Conservation (phyloP, 441 rosid species). For the Bruguiera hainesii region DNA sequence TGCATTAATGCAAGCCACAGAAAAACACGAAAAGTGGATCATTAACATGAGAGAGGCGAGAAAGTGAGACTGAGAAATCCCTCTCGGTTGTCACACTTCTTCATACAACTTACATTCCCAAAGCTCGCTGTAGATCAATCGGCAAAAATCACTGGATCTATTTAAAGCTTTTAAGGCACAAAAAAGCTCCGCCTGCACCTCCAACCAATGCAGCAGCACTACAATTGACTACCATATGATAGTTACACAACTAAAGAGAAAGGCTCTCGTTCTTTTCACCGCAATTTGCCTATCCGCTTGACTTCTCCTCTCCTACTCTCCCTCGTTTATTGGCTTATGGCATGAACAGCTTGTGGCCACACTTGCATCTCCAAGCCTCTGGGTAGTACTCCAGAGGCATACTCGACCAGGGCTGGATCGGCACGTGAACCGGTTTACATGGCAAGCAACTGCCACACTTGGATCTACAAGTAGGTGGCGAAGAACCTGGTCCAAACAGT, state of each 20-base stretch:
- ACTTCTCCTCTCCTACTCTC: not conserved
- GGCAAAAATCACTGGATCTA: slow-evolving; percentile 28
- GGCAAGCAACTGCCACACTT: slow-evolving; percentile 81
- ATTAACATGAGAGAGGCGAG: slow-evolving; percentile 1
- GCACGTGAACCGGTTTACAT: slow-evolving; percentile 77
- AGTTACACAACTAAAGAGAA: slow-evolving; percentile 9
- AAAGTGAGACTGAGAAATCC: slow-evolving; percentile 9
- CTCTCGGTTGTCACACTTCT: slow-evolving; percentile 34
- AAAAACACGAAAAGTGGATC: not conserved
- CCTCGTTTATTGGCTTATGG: slow-evolving; percentile 30
- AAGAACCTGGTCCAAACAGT: slow-evolving; percentile 63
- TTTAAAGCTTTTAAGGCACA: slow-evolving; percentile 14
- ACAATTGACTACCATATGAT: slow-evolving; percentile 7
- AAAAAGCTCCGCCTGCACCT: slow-evolving; percentile 4
- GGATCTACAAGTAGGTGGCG: slow-evolving; percentile 77
- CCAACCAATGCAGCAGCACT: slow-evolving; percentile 13
- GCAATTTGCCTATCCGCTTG: not conserved
- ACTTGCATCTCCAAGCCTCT: slow-evolving; percentile 97
- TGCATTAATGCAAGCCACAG: slow-evolving; percentile 22
- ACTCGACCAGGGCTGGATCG: slow-evolving; percentile 63
- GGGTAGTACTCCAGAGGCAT: slow-evolving; percentile 80
- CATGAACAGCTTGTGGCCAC: slow-evolving; percentile 68
- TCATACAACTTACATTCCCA: slow-evolving; percentile 39
- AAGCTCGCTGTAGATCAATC: slow-evolving; percentile 26
- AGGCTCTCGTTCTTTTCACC: not conserved